These are phyloP conservation scores for Psilocybe mexicana DNA, from an alignment of 1,284 basidiomycete species.

Conservation along the genomic window DNA sequence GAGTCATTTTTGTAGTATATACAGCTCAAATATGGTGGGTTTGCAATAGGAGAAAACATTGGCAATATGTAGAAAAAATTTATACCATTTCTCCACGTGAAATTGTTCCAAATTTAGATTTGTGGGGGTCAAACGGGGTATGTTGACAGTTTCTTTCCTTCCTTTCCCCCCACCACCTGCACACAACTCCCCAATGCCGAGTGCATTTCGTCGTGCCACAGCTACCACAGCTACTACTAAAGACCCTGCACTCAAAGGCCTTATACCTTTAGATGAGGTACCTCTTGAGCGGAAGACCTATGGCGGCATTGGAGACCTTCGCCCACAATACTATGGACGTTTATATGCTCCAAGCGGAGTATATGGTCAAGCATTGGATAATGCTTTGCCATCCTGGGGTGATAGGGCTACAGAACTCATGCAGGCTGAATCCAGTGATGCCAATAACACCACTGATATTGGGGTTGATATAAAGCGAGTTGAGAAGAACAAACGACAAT, in stretches of 20 bases:
- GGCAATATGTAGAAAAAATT: too few species aligned
- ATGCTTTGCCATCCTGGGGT: not conserved
- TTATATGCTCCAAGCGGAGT: not conserved
- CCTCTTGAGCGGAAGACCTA: not conserved
- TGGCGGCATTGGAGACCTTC: not conserved
- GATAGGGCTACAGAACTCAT: not conserved
- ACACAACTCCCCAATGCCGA: not conserved
- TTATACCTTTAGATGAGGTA: not conserved
- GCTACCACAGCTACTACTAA: too few species aligned
- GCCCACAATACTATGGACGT: not conserved
- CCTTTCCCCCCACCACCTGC: not conserved
- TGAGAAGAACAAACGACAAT: slow-evolving; percentile 11
- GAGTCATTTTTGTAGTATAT: too few species aligned
- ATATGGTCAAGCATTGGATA: not conserved
- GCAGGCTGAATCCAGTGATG: too few species aligned
- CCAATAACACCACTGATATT: not conserved
- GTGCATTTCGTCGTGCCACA: not conserved
- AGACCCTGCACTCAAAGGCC: too few species aligned
- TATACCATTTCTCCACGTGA: too few species aligned
- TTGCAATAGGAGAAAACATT: too few species aligned
- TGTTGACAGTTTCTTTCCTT: not conserved
- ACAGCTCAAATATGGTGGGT: too few species aligned
- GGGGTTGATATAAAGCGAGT: not conserved
- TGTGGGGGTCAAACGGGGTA: not conserved
- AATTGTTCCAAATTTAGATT: not conserved